phyloP scores from a whole-genome alignment of 768 basidiomycete genomes.

The Russula brevipes region DNA sequence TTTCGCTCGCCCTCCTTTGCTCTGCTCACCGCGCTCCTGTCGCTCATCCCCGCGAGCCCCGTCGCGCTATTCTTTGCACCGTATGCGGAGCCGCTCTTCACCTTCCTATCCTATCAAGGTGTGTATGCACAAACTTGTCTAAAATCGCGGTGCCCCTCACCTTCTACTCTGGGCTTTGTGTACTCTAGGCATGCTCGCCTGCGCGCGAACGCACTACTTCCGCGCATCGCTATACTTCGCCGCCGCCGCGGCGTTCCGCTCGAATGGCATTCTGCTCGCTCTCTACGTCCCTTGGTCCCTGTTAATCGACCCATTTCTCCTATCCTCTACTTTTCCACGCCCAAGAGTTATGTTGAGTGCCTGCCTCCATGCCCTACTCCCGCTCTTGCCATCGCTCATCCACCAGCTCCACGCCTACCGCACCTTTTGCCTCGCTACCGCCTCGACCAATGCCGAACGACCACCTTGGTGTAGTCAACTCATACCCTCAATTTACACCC shows the following conservation, averaged over 20 bases:
- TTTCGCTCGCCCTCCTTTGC: slow-evolving; percentile 56
- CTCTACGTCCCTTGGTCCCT: slow-evolving; percentile 78
- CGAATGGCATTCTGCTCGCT: slow-evolving; percentile 71
- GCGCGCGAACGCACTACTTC: slow-evolving; percentile 46
- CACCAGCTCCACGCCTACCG: slow-evolving; percentile 67
- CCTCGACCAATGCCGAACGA: slow-evolving; percentile 20
- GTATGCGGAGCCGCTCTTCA: slow-evolving; percentile 85
- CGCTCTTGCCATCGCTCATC: slow-evolving; percentile 59
- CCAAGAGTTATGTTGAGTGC: slow-evolving; percentile 35
- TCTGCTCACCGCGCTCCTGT: slow-evolving; percentile 56
- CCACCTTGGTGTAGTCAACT: slow-evolving; percentile 59
- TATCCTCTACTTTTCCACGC: slow-evolving; percentile 32
- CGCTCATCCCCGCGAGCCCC: slow-evolving; percentile 78
- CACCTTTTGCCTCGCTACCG: slow-evolving; percentile 51
- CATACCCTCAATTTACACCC: slow-evolving; percentile 70
- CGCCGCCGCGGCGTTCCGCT: slow-evolving; percentile 60
- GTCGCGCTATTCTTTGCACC: slow-evolving; percentile 63
- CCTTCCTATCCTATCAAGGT: slow-evolving; percentile 73
- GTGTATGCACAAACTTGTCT: slow-evolving; percentile 26
- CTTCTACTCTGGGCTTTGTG: not conserved
- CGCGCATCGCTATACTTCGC: slow-evolving; percentile 57
- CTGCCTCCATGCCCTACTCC: slow-evolving; percentile 40
- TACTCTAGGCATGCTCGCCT: slow-evolving; percentile 53
- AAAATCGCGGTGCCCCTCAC: not conserved
- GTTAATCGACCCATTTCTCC: slow-evolving; percentile 49